Base-by-base conservation (phyloP, 1,139 yeast genomes). In the Geotrichum cucujoidarum region DNA sequence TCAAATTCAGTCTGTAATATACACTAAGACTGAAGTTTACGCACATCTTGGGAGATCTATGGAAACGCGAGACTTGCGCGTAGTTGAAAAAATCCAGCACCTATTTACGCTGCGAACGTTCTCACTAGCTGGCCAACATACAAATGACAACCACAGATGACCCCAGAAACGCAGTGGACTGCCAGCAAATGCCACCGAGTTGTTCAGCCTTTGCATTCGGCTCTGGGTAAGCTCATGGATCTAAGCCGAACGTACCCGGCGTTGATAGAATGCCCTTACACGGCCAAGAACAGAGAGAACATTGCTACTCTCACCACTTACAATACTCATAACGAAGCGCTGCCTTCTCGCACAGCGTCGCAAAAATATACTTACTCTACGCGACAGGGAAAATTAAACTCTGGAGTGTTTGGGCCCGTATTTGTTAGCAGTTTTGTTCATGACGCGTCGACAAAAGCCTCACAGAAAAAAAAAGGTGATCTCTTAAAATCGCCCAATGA, bases 171-270 rank as follows among this genome's bases (percentile, higher is more conserved):
- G 18, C 24, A 21, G 6, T 46, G 49, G 49, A 30, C 49, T 14
- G 38, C 40, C 24, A 33, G 45, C n/a, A 46, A 46, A 25, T 46
- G 49, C 33, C 43, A 46, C 37, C 32, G 49, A 32, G 45, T 41
- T 10, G 27, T 46, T 4, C 41, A 45, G 29, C 49, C 49, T 13
- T 38, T 46, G 25, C 49, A 46, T 17, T 20, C 49, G 10, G 34
- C 45, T 7, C 31, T 46, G 6, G 34, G 38, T 16, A 31, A 24
- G n/a, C 42, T 46, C 13, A 18, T 17, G 17, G 38, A 36, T 11
- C 39, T 46, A 6, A 35, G 38, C 21, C 40, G 47, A 24, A 37
- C 20, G 10, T 46, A 40, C 22, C 49, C 49, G 3, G 17, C 45
- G 2, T 31, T 46, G 14, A 27, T 41, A 20, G 42, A 35, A 13